These are phyloP conservation scores for Lachnellula willkommii DNA, from an alignment of 2,329 filamentous ascomycete species.

Conservation along the genomic window DNA sequence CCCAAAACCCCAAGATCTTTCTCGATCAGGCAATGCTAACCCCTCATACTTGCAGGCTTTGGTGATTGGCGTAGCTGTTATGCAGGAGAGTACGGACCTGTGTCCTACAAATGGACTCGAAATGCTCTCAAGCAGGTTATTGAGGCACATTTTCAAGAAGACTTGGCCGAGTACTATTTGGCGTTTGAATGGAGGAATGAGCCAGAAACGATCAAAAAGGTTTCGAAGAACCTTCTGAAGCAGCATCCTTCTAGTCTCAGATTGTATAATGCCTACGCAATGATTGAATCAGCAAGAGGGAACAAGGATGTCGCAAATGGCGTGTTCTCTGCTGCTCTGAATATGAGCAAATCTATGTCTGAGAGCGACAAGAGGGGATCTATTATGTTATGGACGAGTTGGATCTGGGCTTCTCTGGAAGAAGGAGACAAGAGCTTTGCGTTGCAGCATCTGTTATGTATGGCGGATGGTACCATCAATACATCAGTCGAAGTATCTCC, in stretches of 20 bases:
- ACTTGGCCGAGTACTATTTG: slow-evolving; percentile 63
- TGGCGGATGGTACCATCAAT: slow-evolving; percentile 34
- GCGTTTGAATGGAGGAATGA: slow-evolving; percentile 59
- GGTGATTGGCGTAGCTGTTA: slow-evolving; percentile 21
- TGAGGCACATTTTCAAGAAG: slow-evolving; percentile 38
- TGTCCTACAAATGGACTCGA: slow-evolving; percentile 40
- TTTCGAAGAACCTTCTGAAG: slow-evolving; percentile 70
- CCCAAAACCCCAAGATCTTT: too few species aligned
- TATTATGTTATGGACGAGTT: slow-evolving; percentile 28
- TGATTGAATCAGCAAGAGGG: slow-evolving; percentile 59
- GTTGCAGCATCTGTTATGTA: slow-evolving; percentile 35
- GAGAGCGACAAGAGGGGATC: slow-evolving; percentile 30
- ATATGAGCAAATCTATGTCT: slow-evolving; percentile 43
- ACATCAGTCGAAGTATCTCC: slow-evolving; percentile 20
- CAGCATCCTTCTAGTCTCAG: slow-evolving; percentile 55
- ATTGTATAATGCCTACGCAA: slow-evolving; percentile 74
- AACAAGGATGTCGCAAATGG: slow-evolving; percentile 54
- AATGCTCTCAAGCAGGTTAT: slow-evolving; percentile 55
- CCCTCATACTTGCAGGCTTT: slow-evolving; percentile 22
- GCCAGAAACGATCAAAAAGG: slow-evolving; percentile 55
- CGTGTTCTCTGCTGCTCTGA: slow-evolving; percentile 64
- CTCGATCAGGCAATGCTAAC: too few species aligned
- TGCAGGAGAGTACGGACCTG: slow-evolving; percentile 14
- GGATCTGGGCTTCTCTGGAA: slow-evolving; percentile 26
- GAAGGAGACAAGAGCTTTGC: slow-evolving; percentile 27